Percentiles rank a stretch among this genome's conserved stretches.
These are phyloP conservation scores for Pneumocystis sp. DNA, from an alignment of 1,139 yeast species.

Conservation along the genomic window DNA sequence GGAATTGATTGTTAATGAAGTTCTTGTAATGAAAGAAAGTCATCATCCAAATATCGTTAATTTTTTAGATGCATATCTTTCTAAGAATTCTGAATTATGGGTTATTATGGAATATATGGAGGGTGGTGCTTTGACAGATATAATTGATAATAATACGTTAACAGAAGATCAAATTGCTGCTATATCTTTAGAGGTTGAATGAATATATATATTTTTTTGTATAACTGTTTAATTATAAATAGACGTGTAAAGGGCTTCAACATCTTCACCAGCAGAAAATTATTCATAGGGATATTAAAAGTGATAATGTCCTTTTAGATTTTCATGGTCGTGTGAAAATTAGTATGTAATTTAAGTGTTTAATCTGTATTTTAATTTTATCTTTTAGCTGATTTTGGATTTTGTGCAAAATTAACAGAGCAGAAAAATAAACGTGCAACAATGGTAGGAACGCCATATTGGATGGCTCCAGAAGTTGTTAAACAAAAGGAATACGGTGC, in stretches of 20 bases:
- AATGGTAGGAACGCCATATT: conserved; percentile 97
- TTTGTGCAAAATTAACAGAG: conserved; percentile 90
- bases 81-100: conserved; percentile 53
- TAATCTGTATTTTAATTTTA: not conserved
- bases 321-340: conserved; percentile 81
- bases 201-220: not conserved
- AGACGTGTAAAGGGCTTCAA: conserved; percentile 75
- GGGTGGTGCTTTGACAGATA: conserved; percentile 77
- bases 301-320: conserved; percentile 82
- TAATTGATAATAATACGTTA: conserved; percentile 62
- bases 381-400: conserved; percentile 64
- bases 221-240: not conserved
- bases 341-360: conserved; percentile 20
- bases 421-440: conserved; percentile 90
- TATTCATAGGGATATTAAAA: conserved; percentile 89
- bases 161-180: conserved; percentile 86
- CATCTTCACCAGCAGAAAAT: conserved; percentile 82
- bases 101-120: conserved; percentile 95
- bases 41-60: conserved; percentile 86
- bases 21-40: conserved; percentile 83
- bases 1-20: conserved; percentile 85
- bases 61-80: conserved; percentile 68
- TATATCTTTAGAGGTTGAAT: conserved; percentile 51
- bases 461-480: conserved; percentile 99
- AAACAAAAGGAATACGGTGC: conserved; percentile 93